Percentiles rank a stretch among this genome's conserved stretches.
phyloP scores from a whole-genome alignment of 208 protist genomes.

The Acanthamoeba rhysodes region DNA sequence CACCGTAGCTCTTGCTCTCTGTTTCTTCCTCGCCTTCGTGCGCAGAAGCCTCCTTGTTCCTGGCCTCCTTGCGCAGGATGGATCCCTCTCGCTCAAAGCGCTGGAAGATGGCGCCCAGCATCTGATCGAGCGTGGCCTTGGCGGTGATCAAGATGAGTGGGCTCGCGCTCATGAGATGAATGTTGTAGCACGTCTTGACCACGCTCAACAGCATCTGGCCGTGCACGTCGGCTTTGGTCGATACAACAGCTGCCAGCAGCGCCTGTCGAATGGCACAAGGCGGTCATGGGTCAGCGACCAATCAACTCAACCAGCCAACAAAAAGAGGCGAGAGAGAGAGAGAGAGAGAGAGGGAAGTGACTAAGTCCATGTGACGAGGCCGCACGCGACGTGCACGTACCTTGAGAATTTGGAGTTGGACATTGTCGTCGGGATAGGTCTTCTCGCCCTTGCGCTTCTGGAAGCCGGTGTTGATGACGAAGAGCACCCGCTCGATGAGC shows the following conservation, averaged over 20 bases:
- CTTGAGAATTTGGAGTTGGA: slow-evolving; percentile 91
- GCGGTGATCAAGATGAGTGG: slow-evolving; percentile 82
- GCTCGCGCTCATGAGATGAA: slow-evolving; percentile 86
- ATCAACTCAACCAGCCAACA: neutral
- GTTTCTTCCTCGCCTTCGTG: neutral
- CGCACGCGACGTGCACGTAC: neutral
- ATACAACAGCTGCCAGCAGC: slow-evolving; percentile 89
- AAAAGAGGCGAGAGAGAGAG: neutral
- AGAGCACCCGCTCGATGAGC: slow-evolving; percentile 83
- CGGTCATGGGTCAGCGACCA: neutral
- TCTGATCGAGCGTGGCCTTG: slow-evolving; percentile 87
- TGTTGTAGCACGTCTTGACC: slow-evolving; percentile 90
- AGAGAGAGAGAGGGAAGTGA: neutral
- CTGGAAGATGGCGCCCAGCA: slow-evolving; percentile 86
- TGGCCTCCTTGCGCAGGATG: neutral
- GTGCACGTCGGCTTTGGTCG: slow-evolving; percentile 87
- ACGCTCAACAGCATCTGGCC: slow-evolving; percentile 87
- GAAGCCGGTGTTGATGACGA: slow-evolving; percentile 88
- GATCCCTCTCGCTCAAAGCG: slow-evolving; percentile 74
- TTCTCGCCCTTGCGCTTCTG: slow-evolving; percentile 64
- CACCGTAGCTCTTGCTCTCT: neutral
- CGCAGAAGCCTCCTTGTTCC: neutral
- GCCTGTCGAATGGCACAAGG: slow-evolving; percentile 65
- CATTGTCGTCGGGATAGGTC: slow-evolving; percentile 81
- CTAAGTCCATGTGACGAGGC: neutral